These are phyloP conservation scores for Pneumocystis carinii DNA, from an alignment of 1,139 yeast species.

Conservation along the genomic window DNA sequence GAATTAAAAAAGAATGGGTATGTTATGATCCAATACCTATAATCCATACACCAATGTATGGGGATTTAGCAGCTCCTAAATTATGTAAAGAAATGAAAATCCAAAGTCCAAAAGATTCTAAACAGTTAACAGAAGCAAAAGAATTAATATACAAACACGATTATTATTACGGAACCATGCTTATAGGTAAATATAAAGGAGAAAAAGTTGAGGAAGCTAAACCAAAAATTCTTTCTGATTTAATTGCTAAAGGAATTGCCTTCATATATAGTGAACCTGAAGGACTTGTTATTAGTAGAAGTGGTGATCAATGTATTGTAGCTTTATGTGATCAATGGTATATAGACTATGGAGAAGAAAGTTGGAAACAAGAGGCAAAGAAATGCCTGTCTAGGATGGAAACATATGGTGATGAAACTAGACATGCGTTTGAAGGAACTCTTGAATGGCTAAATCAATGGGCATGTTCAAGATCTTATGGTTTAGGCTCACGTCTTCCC, in stretches of 20 bases:
- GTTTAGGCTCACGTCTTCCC: conserved; percentile 88
- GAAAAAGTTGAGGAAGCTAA: conserved; percentile 85
- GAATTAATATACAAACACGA: conserved; percentile 95
- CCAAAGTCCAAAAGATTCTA: conserved; percentile 84
- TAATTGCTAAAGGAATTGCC: conserved; percentile 64
- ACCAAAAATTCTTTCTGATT: conserved; percentile 68
- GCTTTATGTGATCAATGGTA: conserved; percentile 98
- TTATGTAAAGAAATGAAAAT: conserved; percentile 79
- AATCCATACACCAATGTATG: conserved; percentile 69
- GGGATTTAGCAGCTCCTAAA: conserved; percentile 74
- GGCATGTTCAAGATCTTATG: conserved; percentile 96
- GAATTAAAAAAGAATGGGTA: conserved; percentile 79
- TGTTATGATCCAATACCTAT: conserved; percentile 56
- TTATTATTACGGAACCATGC: conserved; percentile 75
- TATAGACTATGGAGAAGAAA: conserved; percentile 90
- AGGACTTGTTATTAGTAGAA: conserved; percentile 72
- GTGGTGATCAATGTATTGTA: conserved; percentile 94
- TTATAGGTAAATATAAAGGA: conserved; percentile 70
- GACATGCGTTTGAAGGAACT: conserved; percentile 86
- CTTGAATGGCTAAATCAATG: conserved; percentile 95
- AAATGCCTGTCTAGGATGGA: conserved; percentile 68
- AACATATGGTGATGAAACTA: conserved; percentile 69
- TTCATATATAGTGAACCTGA: conserved; percentile 93
- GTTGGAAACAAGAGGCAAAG: conserved; percentile 75
- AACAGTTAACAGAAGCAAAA: conserved; percentile 79